Evolutionary conservation across 2,329 filamentous ascomycete species (phyloP).

Genomic region (Penicillium frequentans): DNA sequence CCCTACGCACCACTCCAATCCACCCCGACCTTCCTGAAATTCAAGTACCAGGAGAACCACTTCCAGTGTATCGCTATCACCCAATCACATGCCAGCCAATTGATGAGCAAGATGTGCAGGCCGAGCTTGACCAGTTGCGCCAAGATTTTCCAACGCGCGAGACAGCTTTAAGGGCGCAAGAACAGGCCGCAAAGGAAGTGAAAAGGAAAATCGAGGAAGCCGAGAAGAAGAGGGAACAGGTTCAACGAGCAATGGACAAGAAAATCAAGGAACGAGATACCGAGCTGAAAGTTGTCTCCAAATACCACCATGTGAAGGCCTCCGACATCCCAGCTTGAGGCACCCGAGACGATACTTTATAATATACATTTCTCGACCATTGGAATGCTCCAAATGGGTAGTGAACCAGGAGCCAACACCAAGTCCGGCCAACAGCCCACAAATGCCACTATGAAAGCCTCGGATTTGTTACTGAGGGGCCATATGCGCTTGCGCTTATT

Average conservation of each 20-base stretch:
- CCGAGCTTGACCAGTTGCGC: conserved; percentile 36
- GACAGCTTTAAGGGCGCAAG: conserved; percentile 39
- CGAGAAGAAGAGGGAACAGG: conserved; percentile 38
- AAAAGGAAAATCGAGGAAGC: conserved; percentile 38
- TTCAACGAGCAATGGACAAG: conserved; percentile 43
- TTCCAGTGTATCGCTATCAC: conserved; percentile 37
- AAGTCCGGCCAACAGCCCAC: neutral
- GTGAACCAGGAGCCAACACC: neutral
- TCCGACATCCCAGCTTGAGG: conserved; percentile 30
- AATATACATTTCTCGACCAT: neutral
- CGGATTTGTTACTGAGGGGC: neutral
- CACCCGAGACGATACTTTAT: neutral
- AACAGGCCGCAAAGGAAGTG: conserved; percentile 38
- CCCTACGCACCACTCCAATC: conserved; percentile 39
- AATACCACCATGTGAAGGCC: conserved; percentile 41
- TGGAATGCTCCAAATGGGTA: too few relatives aligned
- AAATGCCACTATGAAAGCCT: neutral
- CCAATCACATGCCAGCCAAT: conserved; percentile 41
- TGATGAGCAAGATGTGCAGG: conserved; percentile 28
- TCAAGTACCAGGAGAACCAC: conserved; percentile 37
- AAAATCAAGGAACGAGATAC: conserved; percentile 44
- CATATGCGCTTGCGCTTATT: neutral
- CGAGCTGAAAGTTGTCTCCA: conserved; percentile 44
- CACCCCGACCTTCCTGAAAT: conserved; percentile 41
- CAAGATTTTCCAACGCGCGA: conserved; percentile 37